Evolutionary conservation across 140 eudicot genomes (phyloP).

Genomic region (Erigeron philadelphicus): DNA sequence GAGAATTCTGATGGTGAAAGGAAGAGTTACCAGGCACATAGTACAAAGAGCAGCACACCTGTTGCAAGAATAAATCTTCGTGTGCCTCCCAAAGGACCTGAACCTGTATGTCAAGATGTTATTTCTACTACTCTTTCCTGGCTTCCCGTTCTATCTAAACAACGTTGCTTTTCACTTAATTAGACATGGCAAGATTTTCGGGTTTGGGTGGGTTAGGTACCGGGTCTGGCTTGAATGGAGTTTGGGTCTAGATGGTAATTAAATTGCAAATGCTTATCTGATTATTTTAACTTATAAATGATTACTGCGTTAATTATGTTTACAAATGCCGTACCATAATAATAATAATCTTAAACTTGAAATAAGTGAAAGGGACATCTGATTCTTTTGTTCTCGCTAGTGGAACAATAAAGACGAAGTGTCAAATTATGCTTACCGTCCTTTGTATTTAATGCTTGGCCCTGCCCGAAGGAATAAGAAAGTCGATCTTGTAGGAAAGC

Average conservation of each 20-base stretch:
- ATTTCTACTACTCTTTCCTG: conserved; percentile 6
- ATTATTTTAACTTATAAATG: neutral
- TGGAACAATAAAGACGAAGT: too few relatives aligned
- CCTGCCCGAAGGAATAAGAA: too few relatives aligned
- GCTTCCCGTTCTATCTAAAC: conserved; percentile 10
- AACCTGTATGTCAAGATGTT: conserved; percentile 50
- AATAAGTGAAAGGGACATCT: too few relatives aligned
- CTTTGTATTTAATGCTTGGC: too few relatives aligned
- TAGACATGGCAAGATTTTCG: conserved; percentile 4
- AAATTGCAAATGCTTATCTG: too few relatives aligned
- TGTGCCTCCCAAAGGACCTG: conserved; percentile 78
- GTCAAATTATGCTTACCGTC: too few relatives aligned
- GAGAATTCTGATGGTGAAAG: conserved; percentile 49
- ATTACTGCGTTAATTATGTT: neutral
- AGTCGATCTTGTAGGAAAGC: too few relatives aligned
- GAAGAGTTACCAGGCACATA: conserved; percentile 41
- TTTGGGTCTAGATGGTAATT: neutral
- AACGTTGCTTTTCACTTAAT: neutral
- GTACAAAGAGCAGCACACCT: conserved; percentile 34
- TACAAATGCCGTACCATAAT: neutral
- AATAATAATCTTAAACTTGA: too few relatives aligned
- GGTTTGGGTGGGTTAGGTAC: neutral
- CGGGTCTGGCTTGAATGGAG: neutral
- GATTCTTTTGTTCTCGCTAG: too few relatives aligned
- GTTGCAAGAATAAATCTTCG: conserved; percentile 58